phyloP scores from a whole-genome alignment of 441 rosid species.

The Gossypium armourianum region DNA sequence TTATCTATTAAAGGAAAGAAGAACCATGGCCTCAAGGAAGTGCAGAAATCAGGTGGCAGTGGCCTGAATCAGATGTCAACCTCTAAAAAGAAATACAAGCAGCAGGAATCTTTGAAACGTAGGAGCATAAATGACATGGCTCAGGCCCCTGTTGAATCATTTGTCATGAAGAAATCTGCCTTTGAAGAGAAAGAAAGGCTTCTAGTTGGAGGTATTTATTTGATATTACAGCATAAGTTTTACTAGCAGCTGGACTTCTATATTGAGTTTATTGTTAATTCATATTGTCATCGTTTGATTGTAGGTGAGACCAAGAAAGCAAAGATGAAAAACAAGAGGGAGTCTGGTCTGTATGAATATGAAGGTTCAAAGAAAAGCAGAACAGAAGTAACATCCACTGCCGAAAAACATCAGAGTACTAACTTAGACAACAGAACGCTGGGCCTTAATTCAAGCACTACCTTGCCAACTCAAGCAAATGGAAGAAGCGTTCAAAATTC shows the following conservation, averaged over 20 bases:
- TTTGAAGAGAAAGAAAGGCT: slow-evolving; percentile 20
- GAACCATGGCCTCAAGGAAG: slow-evolving; percentile 30
- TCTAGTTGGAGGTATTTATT: slow-evolving; percentile 25
- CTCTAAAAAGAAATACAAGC: slow-evolving; percentile 24
- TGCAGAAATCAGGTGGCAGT: slow-evolving; percentile 21
- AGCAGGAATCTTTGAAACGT: slow-evolving; percentile 30
- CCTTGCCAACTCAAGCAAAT: slow-evolving; percentile 18
- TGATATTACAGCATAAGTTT: slow-evolving; percentile 9
- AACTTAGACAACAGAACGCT: slow-evolving; percentile 17
- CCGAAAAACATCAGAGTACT: slow-evolving; percentile 17
- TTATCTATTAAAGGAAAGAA: slow-evolving; percentile 27
- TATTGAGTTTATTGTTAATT: slow-evolving; percentile 5
- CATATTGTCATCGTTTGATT: slow-evolving; percentile 16
- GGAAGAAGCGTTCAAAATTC: slow-evolving; percentile 23
- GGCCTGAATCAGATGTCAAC: slow-evolving; percentile 25
- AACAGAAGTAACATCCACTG: slow-evolving; percentile 21
- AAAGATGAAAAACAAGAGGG: slow-evolving; percentile 39
- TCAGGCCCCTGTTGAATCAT: slow-evolving; percentile 25
- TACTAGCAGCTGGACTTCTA: background rate
- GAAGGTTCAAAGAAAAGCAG: slow-evolving; percentile 33
- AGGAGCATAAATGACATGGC: slow-evolving; percentile 33
- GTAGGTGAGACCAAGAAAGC: slow-evolving; percentile 31
- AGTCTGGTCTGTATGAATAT: slow-evolving; percentile 27
- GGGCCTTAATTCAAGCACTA: slow-evolving; percentile 21
- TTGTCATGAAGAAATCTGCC: slow-evolving; percentile 21